Evolutionary conservation across 2,329 filamentous ascomycete genomes (phyloP).

Genomic region (Chrysoporthe austroafricana): DNA sequence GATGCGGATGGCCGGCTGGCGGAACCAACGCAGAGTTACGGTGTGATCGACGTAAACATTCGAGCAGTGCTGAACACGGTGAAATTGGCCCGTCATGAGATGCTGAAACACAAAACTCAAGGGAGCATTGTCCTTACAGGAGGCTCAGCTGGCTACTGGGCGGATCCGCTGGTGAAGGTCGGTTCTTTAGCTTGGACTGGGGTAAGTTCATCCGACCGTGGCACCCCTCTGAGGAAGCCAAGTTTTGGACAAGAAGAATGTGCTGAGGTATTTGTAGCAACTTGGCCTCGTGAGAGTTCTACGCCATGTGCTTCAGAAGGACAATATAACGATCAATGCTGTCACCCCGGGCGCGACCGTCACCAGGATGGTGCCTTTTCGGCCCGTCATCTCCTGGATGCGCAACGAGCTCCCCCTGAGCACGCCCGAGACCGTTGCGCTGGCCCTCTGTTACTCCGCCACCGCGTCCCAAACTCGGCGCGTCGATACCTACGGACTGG

Average conservation of each 20-base stretch:
- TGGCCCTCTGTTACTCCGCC: conserved; percentile 5
- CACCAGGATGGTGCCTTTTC: conserved; percentile 9
- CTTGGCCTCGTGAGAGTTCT: conserved; percentile 12
- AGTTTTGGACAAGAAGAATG: neutral
- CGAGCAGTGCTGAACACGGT: conserved; percentile 13
- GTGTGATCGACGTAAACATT: conserved; percentile 5
- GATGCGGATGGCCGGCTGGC: neutral
- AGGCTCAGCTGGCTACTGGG: conserved; percentile 14
- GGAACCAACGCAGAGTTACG: neutral
- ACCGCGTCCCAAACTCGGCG: neutral
- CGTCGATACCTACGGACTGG: conserved; percentile 8
- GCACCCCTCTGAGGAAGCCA: neutral
- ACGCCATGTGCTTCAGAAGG: conserved; percentile 5
- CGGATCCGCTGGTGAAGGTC: conserved; percentile 9
- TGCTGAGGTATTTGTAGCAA: conserved; percentile 2
- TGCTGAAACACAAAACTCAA: neutral
- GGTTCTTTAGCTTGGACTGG: conserved; percentile 10
- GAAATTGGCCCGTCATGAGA: conserved; percentile 13
- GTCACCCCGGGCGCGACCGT: conserved; percentile 12
- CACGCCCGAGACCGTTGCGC: conserved; percentile 2
- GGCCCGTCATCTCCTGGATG: conserved; percentile 17
- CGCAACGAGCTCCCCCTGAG: conserved; percentile 11
- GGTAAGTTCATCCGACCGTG: neutral
- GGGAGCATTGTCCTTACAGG: conserved; percentile 14
- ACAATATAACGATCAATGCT: conserved; percentile 12